Conservation (phyloP, 495 filamentous ascomycete genomes). For the Aspergillus bertholletiae region DNA sequence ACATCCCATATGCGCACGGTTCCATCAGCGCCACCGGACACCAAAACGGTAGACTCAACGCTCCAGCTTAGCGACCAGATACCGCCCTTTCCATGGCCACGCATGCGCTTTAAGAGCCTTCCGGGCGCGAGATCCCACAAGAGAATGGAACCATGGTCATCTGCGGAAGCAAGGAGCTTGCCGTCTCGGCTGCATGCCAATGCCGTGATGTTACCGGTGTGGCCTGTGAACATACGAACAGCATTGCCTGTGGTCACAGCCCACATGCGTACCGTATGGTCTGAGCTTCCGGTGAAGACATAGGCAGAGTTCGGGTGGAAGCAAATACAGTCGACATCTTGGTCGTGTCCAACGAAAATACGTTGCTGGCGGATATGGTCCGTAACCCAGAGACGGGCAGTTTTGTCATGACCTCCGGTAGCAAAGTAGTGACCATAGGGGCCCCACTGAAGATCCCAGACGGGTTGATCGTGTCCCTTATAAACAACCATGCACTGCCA, state of each 20-base stretch:
- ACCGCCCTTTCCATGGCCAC: slow-evolving; percentile 88
- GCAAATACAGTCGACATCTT: slow-evolving; percentile 74
- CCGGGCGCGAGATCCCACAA: slow-evolving; percentile 89
- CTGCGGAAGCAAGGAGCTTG: slow-evolving; percentile 82
- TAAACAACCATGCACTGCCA: slow-evolving; percentile 91
- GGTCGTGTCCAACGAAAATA: slow-evolving; percentile 87
- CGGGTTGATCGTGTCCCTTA: slow-evolving; percentile 82
- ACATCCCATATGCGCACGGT: slow-evolving; percentile 94
- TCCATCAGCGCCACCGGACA: slow-evolving; percentile 86
- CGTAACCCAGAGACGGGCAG: slow-evolving; percentile 83
- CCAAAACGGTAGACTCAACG: slow-evolving; percentile 81
- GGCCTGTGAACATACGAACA: slow-evolving; percentile 89
- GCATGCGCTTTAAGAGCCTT: slow-evolving; percentile 81
- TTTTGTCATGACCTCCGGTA: slow-evolving; percentile 82
- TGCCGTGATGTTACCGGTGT: slow-evolving; percentile 77
- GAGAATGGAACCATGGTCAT: slow-evolving; percentile 78
- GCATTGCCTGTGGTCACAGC: slow-evolving; percentile 78
- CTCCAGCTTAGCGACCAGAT: slow-evolving; percentile 92
- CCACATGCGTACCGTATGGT: slow-evolving; percentile 97
- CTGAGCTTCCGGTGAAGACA: slow-evolving; percentile 82
- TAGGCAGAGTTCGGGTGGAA: slow-evolving; percentile 95
- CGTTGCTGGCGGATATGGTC: slow-evolving; percentile 88
- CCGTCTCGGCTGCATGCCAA: slow-evolving; percentile 83
- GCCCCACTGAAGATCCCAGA: slow-evolving; percentile 87
- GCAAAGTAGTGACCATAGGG: slow-evolving; percentile 95